A percentile compares a stretch with the other conserved stretches of the same genome.
Conservation (phyloP, 306 rosid genomes). For the Prunus padus region DNA sequence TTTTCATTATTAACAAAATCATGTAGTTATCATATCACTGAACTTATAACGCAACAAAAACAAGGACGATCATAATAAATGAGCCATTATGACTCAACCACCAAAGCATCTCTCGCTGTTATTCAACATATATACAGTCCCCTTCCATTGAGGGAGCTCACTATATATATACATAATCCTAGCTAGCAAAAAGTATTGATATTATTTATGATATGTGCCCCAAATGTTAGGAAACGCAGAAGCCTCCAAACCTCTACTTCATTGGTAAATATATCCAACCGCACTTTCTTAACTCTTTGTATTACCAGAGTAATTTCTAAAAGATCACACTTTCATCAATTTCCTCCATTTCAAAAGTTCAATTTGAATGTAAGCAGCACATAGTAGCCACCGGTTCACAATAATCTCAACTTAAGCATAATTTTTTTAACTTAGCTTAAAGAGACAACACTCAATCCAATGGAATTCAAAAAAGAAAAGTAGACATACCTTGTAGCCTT, state of each 20-base stretch:
- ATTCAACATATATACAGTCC: no score
- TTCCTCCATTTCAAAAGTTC: background rate
- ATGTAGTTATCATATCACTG: background rate
- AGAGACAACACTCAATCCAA: background rate
- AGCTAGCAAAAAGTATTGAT: background rate
- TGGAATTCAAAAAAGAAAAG: background rate
- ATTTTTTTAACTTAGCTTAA: background rate
- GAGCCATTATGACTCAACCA: conserved; percentile 6
- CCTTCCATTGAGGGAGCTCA: no score
- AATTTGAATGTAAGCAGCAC: background rate
- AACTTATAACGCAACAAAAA: background rate
- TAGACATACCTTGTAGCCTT: conserved; percentile 75
- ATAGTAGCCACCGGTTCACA: background rate
- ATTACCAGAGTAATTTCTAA: no score
- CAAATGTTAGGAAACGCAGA: background rate
- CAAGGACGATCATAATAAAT: background rate
- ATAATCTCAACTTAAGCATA: background rate
- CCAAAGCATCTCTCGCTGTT: background rate
- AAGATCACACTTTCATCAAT: background rate
- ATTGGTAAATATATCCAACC: no score
- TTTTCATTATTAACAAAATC: background rate
- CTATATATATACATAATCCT: background rate
- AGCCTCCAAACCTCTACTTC: background rate
- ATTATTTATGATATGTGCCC: background rate
- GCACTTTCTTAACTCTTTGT: no score